These are phyloP conservation scores for Phoma sp. DNA, from an alignment of 2,329 filamentous ascomycete genomes.

Conservation along the genomic window DNA sequence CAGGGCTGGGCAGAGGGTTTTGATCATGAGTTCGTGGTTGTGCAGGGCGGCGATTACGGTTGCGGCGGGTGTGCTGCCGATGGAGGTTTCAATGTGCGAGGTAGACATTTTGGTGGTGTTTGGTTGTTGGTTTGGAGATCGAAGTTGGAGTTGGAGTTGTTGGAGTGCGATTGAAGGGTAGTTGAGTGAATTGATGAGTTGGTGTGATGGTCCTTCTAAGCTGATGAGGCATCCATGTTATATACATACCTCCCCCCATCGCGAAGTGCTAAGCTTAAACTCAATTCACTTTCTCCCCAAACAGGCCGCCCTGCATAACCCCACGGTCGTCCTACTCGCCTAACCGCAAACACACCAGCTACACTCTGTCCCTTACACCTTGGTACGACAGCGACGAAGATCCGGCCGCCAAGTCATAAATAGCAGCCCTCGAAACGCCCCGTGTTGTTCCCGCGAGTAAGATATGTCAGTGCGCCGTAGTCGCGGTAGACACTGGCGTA, in stretches of 20 bases:
- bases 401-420: conserved; percentile 15
- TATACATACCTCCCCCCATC: conserved; percentile 11
- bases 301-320: conserved; percentile 11
- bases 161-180: not conserved
- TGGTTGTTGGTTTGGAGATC: not conserved
- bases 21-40: conserved; percentile 51
- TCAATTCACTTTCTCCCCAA: conserved; percentile 1
- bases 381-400: conserved; percentile 13
- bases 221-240: conserved; percentile 10
- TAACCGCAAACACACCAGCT: conserved; percentile 10
- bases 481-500: not conserved
- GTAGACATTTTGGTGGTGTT: conserved; percentile 40
- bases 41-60: conserved; percentile 46
- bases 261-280: conserved; percentile 2
- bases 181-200: conserved; percentile 11
- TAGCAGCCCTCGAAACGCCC: conserved; percentile 25
- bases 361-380: conserved; percentile 6
- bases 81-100: conserved; percentile 46
- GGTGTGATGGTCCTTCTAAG: conserved; percentile 3
- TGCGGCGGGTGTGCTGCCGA: conserved; percentile 32
- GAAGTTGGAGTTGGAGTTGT: not conserved
- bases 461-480: conserved; percentile 9
- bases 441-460: conserved; percentile 14
- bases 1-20: conserved; percentile 45
- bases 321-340: conserved; percentile 10